phyloP scores from a whole-genome alignment of 2,329 filamentous ascomycete species.

The Pseudomassariella vexata region DNA sequence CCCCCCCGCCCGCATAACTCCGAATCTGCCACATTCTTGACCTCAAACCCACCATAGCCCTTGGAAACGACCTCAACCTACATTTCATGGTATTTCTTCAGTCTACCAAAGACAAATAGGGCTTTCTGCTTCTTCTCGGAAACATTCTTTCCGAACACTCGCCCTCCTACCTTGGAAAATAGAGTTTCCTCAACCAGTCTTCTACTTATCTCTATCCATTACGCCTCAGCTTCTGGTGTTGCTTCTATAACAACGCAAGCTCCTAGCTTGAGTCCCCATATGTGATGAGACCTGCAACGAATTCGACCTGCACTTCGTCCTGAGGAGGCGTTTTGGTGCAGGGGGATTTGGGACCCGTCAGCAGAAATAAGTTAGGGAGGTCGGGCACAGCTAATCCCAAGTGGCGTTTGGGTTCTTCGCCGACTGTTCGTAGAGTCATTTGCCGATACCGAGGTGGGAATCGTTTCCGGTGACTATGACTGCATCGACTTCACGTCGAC shows the following conservation, averaged over 20 bases:
- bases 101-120: slow-evolving; percentile 1
- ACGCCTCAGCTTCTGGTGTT: slow-evolving; percentile 1
- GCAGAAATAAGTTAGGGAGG: slow-evolving; percentile 1
- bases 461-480: no score
- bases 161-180: not conserved
- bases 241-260: no score
- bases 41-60: slow-evolving; percentile 1
- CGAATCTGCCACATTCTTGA: no score
- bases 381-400: not conserved
- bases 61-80: not conserved
- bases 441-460: no score
- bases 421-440: slow-evolving; percentile 1
- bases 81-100: not conserved
- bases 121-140: slow-evolving; percentile 1
- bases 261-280: not conserved
- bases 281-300: not conserved
- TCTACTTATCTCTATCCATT: slow-evolving; percentile 1
- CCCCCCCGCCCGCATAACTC: no score
- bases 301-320: slow-evolving; percentile 1
- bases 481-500: no score
- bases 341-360: not conserved
- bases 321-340: slow-evolving; percentile 1
- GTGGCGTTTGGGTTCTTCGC: not conserved
- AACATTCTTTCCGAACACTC: not conserved
- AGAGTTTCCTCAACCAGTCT: slow-evolving; percentile 1